These are phyloP conservation scores for Terfezia boudieri DNA, from an alignment of 495 filamentous ascomycete species.

Conservation along the genomic window DNA sequence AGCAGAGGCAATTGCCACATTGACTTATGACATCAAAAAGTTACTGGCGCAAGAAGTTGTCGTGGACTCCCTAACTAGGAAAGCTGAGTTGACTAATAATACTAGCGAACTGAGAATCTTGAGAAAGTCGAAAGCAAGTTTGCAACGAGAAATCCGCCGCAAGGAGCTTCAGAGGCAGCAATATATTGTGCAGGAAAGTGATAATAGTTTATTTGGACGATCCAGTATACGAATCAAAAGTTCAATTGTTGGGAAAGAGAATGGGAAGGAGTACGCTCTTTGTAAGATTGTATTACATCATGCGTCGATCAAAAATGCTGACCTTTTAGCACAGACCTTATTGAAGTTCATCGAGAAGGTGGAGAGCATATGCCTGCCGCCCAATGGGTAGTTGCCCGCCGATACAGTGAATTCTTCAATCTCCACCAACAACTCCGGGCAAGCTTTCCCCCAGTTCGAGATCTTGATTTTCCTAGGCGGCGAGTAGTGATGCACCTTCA, in stretches of 20 bases:
- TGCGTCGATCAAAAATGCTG: background rate
- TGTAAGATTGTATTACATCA: slow-evolving; percentile 27
- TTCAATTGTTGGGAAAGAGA: slow-evolving; percentile 78
- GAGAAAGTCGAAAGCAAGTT: slow-evolving; percentile 77
- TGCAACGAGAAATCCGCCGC: slow-evolving; percentile 73
- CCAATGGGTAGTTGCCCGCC: slow-evolving; percentile 53
- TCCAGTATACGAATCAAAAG: slow-evolving; percentile 73
- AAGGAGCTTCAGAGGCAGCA: slow-evolving; percentile 94
- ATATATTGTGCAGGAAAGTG: slow-evolving; percentile 92
- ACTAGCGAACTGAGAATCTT: slow-evolving; percentile 78
- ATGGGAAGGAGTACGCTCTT: slow-evolving; percentile 79
- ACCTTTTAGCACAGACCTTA: slow-evolving; percentile 31
- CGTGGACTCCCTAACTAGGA: slow-evolving; percentile 71
- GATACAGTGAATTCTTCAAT: slow-evolving; percentile 94
- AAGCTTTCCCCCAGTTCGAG: slow-evolving; percentile 64
- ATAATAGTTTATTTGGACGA: slow-evolving; percentile 88
- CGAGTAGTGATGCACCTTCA: slow-evolving; percentile 92
- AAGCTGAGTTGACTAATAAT: slow-evolving; percentile 94
- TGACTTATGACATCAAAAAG: slow-evolving; percentile 76
- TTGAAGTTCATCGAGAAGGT: slow-evolving; percentile 74
- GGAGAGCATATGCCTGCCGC: slow-evolving; percentile 76
- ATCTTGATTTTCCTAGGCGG: slow-evolving; percentile 75
- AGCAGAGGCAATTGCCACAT: slow-evolving; percentile 67
- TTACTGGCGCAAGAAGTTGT: slow-evolving; percentile 73
- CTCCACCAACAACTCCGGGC: slow-evolving; percentile 72